Evolutionary conservation across 2,329 filamentous ascomycete species (phyloP).

Genomic region (Hymenoscyphus fraxineus): DNA sequence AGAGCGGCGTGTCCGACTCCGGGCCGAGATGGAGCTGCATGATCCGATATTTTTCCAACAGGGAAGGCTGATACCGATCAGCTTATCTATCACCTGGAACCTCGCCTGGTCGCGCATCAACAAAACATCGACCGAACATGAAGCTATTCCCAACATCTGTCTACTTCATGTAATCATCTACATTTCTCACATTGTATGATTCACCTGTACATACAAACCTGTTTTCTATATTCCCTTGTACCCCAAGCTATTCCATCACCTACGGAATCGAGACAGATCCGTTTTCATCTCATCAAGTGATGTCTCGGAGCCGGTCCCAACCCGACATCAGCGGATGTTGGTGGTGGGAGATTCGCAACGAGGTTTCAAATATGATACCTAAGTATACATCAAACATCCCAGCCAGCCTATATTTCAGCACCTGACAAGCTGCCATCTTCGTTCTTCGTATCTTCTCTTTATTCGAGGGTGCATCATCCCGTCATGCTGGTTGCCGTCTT

Average conservation of each 20-base stretch:
- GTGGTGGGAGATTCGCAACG: not conserved
- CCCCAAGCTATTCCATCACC: not conserved
- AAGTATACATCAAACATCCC: not conserved
- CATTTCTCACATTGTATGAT: no score
- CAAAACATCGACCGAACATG: no score
- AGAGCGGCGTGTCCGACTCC: no score
- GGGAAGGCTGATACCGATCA: no score
- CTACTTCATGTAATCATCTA: no score
- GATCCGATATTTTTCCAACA: no score
- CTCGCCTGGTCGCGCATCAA: no score
- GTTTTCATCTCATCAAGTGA: not conserved
- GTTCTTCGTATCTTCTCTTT: not conserved
- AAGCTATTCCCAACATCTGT: no score
- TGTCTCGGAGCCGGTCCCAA: not conserved
- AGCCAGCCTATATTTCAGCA: not conserved
- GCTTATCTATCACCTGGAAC: no score
- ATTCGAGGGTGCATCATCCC: constrained; percentile 1
- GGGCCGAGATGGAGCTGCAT: no score
- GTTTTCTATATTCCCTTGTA: not conserved
- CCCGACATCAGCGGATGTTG: not conserved
- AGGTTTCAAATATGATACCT: not conserved
- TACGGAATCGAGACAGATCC: not conserved
- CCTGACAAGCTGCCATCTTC: not conserved
- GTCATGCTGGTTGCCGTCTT: not conserved
- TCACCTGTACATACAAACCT: no score